Evolutionary conservation across 2,329 filamentous ascomycete species (phyloP).

Genomic region (Immersiporthe knoxdaviesiana): DNA sequence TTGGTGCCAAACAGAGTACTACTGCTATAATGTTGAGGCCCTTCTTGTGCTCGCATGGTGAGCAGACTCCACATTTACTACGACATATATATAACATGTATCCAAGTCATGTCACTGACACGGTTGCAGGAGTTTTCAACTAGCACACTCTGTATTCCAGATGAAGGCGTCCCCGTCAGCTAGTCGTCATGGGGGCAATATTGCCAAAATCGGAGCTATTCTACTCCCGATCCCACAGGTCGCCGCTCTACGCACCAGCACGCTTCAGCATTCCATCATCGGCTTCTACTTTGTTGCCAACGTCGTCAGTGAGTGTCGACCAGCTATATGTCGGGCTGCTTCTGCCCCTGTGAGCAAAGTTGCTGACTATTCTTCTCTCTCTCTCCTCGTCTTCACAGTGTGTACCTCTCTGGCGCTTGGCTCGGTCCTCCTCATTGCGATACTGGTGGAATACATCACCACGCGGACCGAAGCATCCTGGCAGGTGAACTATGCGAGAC

Average conservation of each 20-base stretch:
- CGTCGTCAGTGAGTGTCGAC: slow-evolving; percentile 40
- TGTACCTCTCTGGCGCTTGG: slow-evolving; percentile 43
- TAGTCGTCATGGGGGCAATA: slow-evolving; percentile 33
- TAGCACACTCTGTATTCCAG: slow-evolving; percentile 43
- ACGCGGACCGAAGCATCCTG: slow-evolving; percentile 40
- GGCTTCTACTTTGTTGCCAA: slow-evolving; percentile 43
- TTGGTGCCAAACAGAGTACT: slow-evolving; percentile 48
- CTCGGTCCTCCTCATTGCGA: slow-evolving; percentile 42
- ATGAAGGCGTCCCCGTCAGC: slow-evolving; percentile 33
- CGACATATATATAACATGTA: not conserved
- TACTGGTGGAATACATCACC: slow-evolving; percentile 46
- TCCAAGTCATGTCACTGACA: not conserved
- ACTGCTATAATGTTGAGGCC: slow-evolving; percentile 54
- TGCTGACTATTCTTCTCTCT: not conserved
- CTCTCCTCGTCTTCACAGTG: slow-evolving; percentile 43
- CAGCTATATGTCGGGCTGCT: not conserved
- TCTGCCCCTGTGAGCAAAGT: not conserved
- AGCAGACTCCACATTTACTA: slow-evolving; percentile 17
- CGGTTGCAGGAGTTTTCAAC: slow-evolving; percentile 40
- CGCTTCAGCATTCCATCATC: slow-evolving; percentile 35
- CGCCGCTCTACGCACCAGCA: slow-evolving; percentile 37
- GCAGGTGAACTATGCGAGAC: slow-evolving; percentile 39
- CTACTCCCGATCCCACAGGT: slow-evolving; percentile 42
- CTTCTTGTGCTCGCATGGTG: slow-evolving; percentile 52
- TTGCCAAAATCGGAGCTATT: slow-evolving; percentile 42